Evolutionary conservation across 208 protist species (phyloP).

Genomic region (Vickermania spadyakhi): DNA sequence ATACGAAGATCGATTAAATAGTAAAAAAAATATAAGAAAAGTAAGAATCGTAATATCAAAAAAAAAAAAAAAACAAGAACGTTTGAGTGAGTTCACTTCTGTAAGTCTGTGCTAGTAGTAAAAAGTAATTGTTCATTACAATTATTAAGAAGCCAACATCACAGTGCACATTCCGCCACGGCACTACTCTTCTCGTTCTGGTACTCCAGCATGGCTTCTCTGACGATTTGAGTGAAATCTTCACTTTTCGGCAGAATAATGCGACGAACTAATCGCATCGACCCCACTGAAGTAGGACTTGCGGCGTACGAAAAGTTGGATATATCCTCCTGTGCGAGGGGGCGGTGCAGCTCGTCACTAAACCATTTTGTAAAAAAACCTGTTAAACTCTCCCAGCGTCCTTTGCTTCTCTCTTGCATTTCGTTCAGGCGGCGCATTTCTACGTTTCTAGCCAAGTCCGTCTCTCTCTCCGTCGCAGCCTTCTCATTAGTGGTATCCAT

Average conservation of each 20-base stretch:
- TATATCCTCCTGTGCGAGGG: conserved; percentile 39
- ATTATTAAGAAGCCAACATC: too few species aligned
- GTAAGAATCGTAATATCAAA: too few species aligned
- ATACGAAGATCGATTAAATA: too few species aligned
- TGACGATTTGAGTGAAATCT: conserved; percentile 76
- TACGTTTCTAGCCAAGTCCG: too few species aligned
- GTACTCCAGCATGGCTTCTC: conserved; percentile 81
- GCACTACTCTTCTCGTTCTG: conserved; percentile 32
- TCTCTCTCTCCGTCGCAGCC: neutral
- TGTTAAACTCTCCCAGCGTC: neutral
- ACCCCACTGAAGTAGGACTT: conserved; percentile 53
- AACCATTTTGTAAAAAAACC: neutral
- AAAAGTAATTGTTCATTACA: too few species aligned
- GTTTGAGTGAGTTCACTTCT: too few species aligned
- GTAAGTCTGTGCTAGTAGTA: too few species aligned
- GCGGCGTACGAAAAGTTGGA: conserved; percentile 60
- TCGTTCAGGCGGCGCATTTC: neutral
- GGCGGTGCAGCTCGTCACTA: neutral
- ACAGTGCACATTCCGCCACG: too few species aligned
- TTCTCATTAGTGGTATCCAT: conserved; percentile 75
- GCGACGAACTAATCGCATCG: conserved; percentile 57
- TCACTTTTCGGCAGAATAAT: conserved; percentile 71
- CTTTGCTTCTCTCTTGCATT: neutral
- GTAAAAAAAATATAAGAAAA: too few species aligned
- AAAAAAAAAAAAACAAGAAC: too few species aligned